phyloP scores from a whole-genome alignment of 2,329 filamentous ascomycete genomes.

The Tolypocladium endophyticum region DNA sequence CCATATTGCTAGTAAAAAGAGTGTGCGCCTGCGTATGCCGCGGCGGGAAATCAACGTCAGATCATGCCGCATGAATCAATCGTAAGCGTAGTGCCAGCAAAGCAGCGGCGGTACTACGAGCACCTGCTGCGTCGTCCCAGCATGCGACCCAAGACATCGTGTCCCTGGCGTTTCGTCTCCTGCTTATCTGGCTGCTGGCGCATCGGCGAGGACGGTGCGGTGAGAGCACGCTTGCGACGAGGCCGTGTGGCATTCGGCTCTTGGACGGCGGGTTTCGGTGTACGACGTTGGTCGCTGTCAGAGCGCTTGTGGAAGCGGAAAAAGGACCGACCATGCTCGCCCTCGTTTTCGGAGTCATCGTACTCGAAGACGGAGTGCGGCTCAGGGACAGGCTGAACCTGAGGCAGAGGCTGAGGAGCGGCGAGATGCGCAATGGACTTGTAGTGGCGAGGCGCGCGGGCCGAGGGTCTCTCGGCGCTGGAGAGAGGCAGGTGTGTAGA shows the following conservation, averaged over 20 bases:
- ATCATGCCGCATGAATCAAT: neutral
- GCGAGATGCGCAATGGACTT: constrained; percentile 14
- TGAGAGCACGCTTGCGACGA: constrained; percentile 9
- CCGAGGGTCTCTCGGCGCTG: constrained; percentile 5
- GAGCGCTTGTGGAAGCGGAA: constrained; percentile 32
- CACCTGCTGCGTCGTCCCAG: constrained; percentile 20
- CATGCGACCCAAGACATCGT: constrained; percentile 26
- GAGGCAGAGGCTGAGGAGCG: constrained; percentile 11
- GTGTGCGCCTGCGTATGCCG: neutral
- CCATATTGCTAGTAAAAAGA: neutral
- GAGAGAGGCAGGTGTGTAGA: constrained; percentile 10
- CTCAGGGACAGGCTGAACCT: constrained; percentile 14
- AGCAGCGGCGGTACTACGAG: neutral
- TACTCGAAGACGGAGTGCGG: constrained; percentile 36
- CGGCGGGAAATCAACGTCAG: neutral
- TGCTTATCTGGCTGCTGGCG: constrained; percentile 1
- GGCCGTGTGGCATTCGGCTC: neutral
- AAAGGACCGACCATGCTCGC: constrained; percentile 23
- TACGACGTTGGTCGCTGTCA: constrained; percentile 19
- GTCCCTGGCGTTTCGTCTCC: constrained; percentile 15
- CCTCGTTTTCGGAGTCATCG: constrained; percentile 36
- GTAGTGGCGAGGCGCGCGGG: constrained; percentile 12
- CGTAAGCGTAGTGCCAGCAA: neutral
- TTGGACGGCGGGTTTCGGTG: constrained; percentile 1
- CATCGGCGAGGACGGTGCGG: constrained; percentile 12